Base-by-base conservation (phyloP, 345 rosid genomes). In the Streptanthus diversifolius region DNA sequence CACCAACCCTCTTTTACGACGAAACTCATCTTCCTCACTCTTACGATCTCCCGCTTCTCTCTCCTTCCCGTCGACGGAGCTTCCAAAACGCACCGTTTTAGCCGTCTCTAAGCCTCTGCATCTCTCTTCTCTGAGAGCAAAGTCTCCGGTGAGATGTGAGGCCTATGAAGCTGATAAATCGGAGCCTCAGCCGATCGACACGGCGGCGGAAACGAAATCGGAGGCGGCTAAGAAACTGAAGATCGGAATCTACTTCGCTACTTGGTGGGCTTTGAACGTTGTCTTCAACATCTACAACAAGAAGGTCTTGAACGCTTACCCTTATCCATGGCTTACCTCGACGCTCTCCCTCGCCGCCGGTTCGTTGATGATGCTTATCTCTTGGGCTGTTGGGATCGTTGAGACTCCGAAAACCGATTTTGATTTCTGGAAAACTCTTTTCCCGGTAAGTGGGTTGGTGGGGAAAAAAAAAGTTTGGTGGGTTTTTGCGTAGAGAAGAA, bases 211-310 rank as follows among this genome's bases (percentile, higher is more conserved):
- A 39, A 66, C 63, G 29, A 82, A 83, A 65, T 51, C 83, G 18
- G 95, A 82, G 70, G 90, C 80, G 17, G 90, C 84, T 3, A 82
- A 84, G 78, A 83, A 39, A 68, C 63, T 80, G 67, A 95, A 88
- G 84, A 95, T 95, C 66, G 96, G 98, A 66, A 58, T 87, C 53
- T 95, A 89, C 79, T 95, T 95, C 65, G 99, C 99, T 8, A 86
- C 90, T 7, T 95, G 99, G 99, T 95, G 99, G 98, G 91, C 96
- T 33, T 75, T 95, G 82, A 95, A 95, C 63, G 99, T 91, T 44
- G 93, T 95, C 25, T 95, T 95, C 80, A 91, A 95, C 66, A 95
- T 95, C 13, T 95, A 95, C 72, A 95, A 95, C 83, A 95, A 95
- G 88, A 95, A 95, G 85, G 98, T 90, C 7, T 75, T 95, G 86